Evolutionary conservation across 192 early-diverging fungal species (phyloP), one percentile per base, ranked within the genome.

Genomic region (Backusella parvicylindrica): DNA sequence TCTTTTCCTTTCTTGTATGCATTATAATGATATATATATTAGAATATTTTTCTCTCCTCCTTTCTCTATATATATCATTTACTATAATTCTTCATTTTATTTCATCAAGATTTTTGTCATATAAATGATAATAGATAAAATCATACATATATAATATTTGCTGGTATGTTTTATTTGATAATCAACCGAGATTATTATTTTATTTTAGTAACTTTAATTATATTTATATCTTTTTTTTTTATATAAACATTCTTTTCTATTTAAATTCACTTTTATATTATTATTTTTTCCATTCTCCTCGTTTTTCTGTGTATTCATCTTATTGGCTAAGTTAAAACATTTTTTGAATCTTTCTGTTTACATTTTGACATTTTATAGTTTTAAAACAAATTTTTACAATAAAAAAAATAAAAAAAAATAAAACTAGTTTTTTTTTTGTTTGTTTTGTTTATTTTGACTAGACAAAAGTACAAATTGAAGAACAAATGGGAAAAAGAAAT

Each of bases 251-350:
- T 60, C 53, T 60, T 3, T 50, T 50, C 49, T 21, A 50, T 50
- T 50, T 41, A 41, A 41, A 41, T 41, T 41, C 40, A 41, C 13
- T 41, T 41, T 41, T 41, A 41, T 12, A 41, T 41, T n/a, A n/a
- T n/a, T n/a, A n/a, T n/a, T n/a, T n/a, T n/a, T 47, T 47, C 43
- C 43, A 47, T 47, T 47, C 43, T 35, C 33, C 33, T 6, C 33
- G 21, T 21, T 60, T 60, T 60, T 60, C 26, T 28, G 53, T 60
- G 53, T 60, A 13, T 28, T 11, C 23, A 11, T 60, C 26, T 60
- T 60, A 60, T 60, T 60, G 53, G 53, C 43, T 47, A 18, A 47
- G n/a, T n/a, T n/a, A n/a, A n/a, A n/a, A 56, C 50, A 56, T 56
- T 23, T 56, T 56, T 56, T 56, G 23, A 2, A 56, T 56, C 9